Conservation (phyloP, 352 stramenopile genomes). For the Phytophthora hybrid region DNA sequence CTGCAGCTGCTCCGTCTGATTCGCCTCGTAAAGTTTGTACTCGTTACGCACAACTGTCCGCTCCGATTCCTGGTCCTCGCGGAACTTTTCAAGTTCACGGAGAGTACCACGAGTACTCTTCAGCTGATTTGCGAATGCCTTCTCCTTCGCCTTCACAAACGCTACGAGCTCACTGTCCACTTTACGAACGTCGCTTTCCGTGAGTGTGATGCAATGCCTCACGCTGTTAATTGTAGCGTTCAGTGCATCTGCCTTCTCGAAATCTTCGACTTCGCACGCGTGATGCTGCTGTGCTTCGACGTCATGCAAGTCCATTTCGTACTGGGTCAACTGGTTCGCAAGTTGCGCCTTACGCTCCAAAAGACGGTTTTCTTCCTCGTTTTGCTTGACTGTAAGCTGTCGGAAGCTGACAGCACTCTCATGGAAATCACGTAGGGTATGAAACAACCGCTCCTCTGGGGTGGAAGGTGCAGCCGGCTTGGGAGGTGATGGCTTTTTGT, state of each 20-base stretch:
- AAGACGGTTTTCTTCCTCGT: constrained; percentile 79
- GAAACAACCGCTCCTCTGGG: constrained; percentile 71
- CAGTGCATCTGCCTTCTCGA: constrained; percentile 83
- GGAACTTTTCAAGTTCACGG: constrained; percentile 80
- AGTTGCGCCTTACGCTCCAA: constrained; percentile 74
- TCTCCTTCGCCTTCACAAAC: constrained; percentile 82
- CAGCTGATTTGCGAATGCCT: constrained; percentile 81
- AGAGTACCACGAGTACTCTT: constrained; percentile 76
- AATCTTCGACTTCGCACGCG: constrained; percentile 84
- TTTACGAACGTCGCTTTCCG: constrained; percentile 83
- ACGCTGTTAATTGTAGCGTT: constrained; percentile 87
- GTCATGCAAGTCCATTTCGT: constrained; percentile 78
- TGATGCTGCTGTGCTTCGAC: constrained; percentile 87
- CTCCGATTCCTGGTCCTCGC: constrained; percentile 73
- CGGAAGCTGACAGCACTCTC: constrained; percentile 76
- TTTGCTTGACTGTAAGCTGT: constrained; percentile 67
- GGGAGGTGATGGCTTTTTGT: constrained; percentile 40
- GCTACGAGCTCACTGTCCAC: constrained; percentile 73
- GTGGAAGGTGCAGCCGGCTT: constrained; percentile 42
- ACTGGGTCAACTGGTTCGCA: constrained; percentile 76
- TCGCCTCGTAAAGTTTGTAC: constrained; percentile 68
- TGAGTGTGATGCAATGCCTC: constrained; percentile 81
- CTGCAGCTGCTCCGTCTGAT: constrained; percentile 79
- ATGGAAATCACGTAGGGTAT: constrained; percentile 80
- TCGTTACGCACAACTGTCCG: constrained; percentile 57